Conservation (phyloP, 176 grass and related monocot genomes). For the Aechmea fasciata region DNA sequence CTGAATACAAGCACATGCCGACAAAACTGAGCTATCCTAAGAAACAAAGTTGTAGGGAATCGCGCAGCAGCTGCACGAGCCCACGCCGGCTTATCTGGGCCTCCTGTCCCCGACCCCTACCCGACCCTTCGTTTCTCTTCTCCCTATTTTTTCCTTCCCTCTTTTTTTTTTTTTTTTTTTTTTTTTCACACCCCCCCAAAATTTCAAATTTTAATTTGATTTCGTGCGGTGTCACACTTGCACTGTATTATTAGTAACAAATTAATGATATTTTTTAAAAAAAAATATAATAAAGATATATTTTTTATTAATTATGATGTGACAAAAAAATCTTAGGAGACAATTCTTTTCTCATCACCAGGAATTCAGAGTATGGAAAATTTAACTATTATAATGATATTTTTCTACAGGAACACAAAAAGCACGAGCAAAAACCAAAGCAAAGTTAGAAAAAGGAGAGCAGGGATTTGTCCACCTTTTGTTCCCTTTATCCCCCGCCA, state of each 20-base stretch:
- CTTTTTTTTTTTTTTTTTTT: neutral
- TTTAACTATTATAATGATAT: neutral
- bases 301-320: too few species aligned
- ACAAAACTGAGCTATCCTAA: slow-evolving; percentile 15
- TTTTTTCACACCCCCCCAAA: neutral
- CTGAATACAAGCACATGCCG: neutral
- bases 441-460: slow-evolving; percentile 30
- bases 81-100: slow-evolving; percentile 42
- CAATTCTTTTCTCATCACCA: too few species aligned
- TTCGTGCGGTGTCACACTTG: neutral
- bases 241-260: too few species aligned
- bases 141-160: neutral
- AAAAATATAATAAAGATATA: too few species aligned
- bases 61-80: slow-evolving; percentile 33
- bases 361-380: neutral
- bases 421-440: slow-evolving; percentile 17
- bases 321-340: too few species aligned
- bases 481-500: slow-evolving; percentile 38
- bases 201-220: neutral
- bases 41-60: slow-evolving; percentile 26
- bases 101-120: slow-evolving; percentile 26
- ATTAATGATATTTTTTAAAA: too few species aligned
- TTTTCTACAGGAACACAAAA: slow-evolving; percentile 3
- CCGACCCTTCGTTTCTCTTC: too few species aligned
- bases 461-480: slow-evolving; percentile 54